Percentiles rank a stretch among this genome's conserved stretches.
Conservation (phyloP, 495 filamentous ascomycete species). For the Halenospora varia region DNA sequence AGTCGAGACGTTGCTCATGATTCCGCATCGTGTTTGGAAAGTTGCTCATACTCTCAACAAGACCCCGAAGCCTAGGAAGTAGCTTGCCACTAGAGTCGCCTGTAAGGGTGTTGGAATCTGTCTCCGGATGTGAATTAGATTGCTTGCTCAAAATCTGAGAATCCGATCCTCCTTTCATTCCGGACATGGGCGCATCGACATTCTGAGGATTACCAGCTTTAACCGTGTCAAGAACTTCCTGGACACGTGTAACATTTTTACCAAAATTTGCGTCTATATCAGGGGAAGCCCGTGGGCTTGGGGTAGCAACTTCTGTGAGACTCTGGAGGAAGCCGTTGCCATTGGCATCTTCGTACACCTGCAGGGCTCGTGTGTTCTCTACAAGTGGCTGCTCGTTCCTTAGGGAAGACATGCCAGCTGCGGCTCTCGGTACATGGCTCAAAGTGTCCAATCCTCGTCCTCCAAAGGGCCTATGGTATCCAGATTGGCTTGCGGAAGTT, state of each 20-base stretch:
- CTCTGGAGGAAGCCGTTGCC: slow-evolving; percentile 19
- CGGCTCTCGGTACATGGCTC: slow-evolving; percentile 23
- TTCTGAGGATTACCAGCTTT: slow-evolving; percentile 5
- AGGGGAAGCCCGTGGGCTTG: slow-evolving; percentile 16
- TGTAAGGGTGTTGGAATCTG: neutral
- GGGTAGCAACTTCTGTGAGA: slow-evolving; percentile 23
- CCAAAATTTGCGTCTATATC: slow-evolving; percentile 7
- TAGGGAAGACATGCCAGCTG: neutral
- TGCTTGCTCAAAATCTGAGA: slow-evolving; percentile 12
- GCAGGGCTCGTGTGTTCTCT: slow-evolving; percentile 12
- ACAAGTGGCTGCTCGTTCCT: neutral
- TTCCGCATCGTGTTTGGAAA: slow-evolving; percentile 19
- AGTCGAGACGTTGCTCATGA: slow-evolving; percentile 53
- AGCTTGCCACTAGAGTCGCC: slow-evolving; percentile 4
- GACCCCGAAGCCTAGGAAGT: slow-evolving; percentile 11
- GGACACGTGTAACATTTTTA: slow-evolving; percentile 16
- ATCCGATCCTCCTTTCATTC: neutral
- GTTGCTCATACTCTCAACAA: slow-evolving; percentile 12
- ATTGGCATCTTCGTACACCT: slow-evolving; percentile 20
- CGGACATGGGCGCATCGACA: neutral
- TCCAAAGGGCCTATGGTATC: slow-evolving; percentile 42
- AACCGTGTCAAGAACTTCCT: slow-evolving; percentile 15
- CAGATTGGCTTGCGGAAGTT: slow-evolving; percentile 38
- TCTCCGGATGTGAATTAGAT: slow-evolving; percentile 6
- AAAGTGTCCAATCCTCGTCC: slow-evolving; percentile 26